Percentiles rank a stretch among this genome's conserved stretches.
These are phyloP conservation scores for Boletus eberwhitei DNA, from an alignment of 768 basidiomycete species.

Conservation along the genomic window DNA sequence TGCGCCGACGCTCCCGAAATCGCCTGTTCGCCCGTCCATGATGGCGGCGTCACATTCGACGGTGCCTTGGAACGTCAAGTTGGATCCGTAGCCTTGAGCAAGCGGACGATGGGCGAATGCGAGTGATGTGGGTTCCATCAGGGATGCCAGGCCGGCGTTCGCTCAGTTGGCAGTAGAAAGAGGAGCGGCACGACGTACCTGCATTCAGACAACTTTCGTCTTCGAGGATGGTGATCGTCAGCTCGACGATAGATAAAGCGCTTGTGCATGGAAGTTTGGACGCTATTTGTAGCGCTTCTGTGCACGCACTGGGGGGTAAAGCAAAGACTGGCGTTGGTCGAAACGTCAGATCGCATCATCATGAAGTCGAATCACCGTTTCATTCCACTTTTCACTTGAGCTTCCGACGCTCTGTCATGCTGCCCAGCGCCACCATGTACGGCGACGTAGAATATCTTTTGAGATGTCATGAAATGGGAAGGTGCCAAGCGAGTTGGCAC, in stretches of 20 bases:
- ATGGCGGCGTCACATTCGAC: conserved; percentile 84
- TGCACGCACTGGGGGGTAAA: conserved; percentile 52
- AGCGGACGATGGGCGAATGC: not conserved
- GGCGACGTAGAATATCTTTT: conserved; percentile 43
- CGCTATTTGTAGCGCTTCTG: conserved; percentile 33
- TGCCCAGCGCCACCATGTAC: conserved; percentile 79
- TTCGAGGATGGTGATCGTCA: conserved; percentile 58
- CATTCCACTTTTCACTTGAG: conserved; percentile 52
- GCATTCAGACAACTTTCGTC: conserved; percentile 70
- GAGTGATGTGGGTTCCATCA: not conserved
- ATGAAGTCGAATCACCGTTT: conserved; percentile 43
- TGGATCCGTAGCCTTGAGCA: conserved; percentile 65
- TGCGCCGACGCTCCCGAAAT: conserved; percentile 76
- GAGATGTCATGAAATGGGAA: conserved; percentile 3
- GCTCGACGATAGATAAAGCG: conserved; percentile 47
- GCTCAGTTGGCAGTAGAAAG: not conserved
- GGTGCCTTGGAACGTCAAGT: conserved; percentile 66
- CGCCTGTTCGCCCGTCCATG: conserved; percentile 47
- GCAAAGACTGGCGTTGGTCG: not conserved
- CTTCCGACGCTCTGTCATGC: conserved; percentile 49
- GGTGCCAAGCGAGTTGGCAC: not conserved
- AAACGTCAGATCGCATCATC: not conserved
- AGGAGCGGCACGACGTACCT: conserved; percentile 37
- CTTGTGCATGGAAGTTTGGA: conserved; percentile 14
- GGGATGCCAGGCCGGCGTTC: not conserved